Conservation (phyloP, 805 yeast species). For the Wickerhamiella cacticola region DNA sequence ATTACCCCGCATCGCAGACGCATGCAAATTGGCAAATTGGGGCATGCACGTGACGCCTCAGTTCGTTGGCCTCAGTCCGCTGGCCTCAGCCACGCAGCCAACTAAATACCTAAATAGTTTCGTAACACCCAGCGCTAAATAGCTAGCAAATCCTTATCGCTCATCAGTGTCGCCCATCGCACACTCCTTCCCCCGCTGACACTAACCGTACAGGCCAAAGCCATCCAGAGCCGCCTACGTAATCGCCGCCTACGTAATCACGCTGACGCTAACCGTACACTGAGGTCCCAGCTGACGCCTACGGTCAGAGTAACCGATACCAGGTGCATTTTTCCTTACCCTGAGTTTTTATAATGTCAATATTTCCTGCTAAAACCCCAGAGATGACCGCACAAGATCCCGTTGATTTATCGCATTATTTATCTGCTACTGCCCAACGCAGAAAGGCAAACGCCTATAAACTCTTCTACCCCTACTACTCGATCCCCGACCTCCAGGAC, state of each 20-base stretch:
- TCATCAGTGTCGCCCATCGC: neutral
- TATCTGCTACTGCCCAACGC: slow-evolving; percentile 19
- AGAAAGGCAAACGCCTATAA: slow-evolving; percentile 23
- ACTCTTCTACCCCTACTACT: slow-evolving; percentile 22
- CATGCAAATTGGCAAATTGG: too few relatives aligned
- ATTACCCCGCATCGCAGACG: too few relatives aligned
- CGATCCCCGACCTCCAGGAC: slow-evolving; percentile 21
- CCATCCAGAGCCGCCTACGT: neutral
- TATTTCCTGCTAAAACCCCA: neutral
- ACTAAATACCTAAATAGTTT: too few relatives aligned
- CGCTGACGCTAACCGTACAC: neutral
- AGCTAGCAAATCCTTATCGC: too few relatives aligned
- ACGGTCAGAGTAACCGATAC: neutral
- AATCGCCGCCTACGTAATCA: neutral
- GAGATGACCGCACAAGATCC: slow-evolving; percentile 1
- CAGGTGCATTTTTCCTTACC: neutral
- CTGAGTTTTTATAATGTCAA: neutral
- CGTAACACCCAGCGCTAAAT: too few relatives aligned
- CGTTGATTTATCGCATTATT: slow-evolving; percentile 19
- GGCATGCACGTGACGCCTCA: too few relatives aligned
- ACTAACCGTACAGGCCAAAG: neutral
- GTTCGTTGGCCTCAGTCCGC: too few relatives aligned
- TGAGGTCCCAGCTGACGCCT: neutral
- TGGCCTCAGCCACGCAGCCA: too few relatives aligned
- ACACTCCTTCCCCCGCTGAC: slow-evolving; percentile 1